phyloP scores from a whole-genome alignment of 2,329 filamentous ascomycete species.

The Paecilomyces formosus region DNA sequence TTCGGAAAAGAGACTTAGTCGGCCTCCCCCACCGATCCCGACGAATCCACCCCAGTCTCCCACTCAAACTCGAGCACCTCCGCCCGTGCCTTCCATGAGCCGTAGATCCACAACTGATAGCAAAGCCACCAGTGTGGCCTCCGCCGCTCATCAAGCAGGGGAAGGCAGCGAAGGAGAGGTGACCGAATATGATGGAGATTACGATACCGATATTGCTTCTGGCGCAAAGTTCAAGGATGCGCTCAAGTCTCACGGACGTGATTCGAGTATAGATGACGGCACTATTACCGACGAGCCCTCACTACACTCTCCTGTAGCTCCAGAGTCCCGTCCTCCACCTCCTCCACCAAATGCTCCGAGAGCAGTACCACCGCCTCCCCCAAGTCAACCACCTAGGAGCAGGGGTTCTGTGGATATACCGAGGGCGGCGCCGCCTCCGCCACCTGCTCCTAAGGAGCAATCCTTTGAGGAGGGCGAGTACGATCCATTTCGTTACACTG shows the following conservation, averaged over 20 bases:
- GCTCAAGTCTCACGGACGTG: constrained; percentile 70
- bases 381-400: constrained; percentile 51
- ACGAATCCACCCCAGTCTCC: constrained; percentile 27
- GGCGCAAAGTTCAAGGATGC: constrained; percentile 91
- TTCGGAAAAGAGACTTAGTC: constrained; percentile 36
- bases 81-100: constrained; percentile 52
- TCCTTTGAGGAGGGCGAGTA: constrained; percentile 45
- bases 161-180: constrained; percentile 68
- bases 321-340: constrained; percentile 40
- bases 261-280: constrained; percentile 67
- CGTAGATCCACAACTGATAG: constrained; percentile 55
- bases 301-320: constrained; percentile 38
- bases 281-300: constrained; percentile 50
- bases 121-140: constrained; percentile 25
- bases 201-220: constrained; percentile 95
- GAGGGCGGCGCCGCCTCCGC: constrained; percentile 60
- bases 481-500: constrained; percentile 46
- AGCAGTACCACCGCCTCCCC: constrained; percentile 58
- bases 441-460: constrained; percentile 42
- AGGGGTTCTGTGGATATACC: constrained; percentile 65
- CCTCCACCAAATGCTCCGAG: constrained; percentile 52
- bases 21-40: constrained; percentile 35
- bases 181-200: constrained; percentile 94
- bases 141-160: constrained; percentile 42
- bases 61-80: constrained; percentile 54